Evolutionary conservation across 371 early-diverging fungal species (phyloP), one percentile per base, ranked within the genome.

Genomic region (Syncephalis fuscata): DNA sequence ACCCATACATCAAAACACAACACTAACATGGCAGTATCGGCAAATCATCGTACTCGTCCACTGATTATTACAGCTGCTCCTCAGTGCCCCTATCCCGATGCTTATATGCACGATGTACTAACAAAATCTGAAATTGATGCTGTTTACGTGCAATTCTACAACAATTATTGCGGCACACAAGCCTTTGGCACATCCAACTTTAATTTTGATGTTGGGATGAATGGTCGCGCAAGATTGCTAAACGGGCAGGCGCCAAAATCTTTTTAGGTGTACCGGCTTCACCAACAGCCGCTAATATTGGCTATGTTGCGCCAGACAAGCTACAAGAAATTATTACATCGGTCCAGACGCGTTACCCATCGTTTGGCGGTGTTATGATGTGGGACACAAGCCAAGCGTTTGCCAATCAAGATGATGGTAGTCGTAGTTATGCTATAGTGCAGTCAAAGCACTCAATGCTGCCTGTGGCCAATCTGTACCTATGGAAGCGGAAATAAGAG

Each of bases 91-190:
- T 73, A 53, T 40, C 71, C 71, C 0, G 59, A 62, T 41, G 54
- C 50, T 1, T 54, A 58, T 25, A 42, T 62, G 4, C 52, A 57
- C 2, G 27, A 16, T 2, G 71, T 71, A 14, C 59, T 81, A 22
- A 67, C 66, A 22, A 43, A 60, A 0, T 64, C 74, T 0, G 70
- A 75, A 55, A 67, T 84, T 45, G 85, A 84, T 58, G 66, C 78
- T 58, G 70, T 80, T 2, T 77, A 61, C 57, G 71, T 80, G n/a
- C 80, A 82, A 56, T 82, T 82, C 48, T 82, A 82, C 63, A 82
- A 82, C 63, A 78, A 79, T 54, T 24, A 64, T 32, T 81, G 81
- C 42, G 59, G 68, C 1, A 41, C 63, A 39, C 67, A 77, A 39
- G 66, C 58, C 24, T 74, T 57, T 39, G 57, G 58, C 4, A 32